phyloP scores from a whole-genome alignment of 768 basidiomycete genomes.

The Pseudohyphozyma bogoriensis region DNA sequence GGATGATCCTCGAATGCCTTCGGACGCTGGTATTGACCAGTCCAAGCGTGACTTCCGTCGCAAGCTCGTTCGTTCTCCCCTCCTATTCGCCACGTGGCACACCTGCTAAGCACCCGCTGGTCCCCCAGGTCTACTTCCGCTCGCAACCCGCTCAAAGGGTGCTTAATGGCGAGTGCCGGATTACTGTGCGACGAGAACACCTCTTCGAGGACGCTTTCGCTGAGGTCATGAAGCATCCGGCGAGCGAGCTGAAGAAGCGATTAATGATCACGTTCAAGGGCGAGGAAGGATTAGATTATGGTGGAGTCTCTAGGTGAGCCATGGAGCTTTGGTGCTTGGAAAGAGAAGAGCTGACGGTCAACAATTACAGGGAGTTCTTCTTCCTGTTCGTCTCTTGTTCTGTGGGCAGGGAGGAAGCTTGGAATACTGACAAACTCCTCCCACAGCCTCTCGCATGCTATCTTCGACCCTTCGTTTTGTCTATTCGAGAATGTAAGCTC shows the following conservation, averaged over 20 bases:
- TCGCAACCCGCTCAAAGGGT: slow-evolving; percentile 95
- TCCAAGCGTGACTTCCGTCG: slow-evolving; percentile 98
- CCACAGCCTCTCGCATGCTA: slow-evolving; percentile 97
- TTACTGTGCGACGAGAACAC: slow-evolving; percentile 91
- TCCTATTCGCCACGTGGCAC: too few relatives aligned
- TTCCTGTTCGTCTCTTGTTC: too few relatives aligned
- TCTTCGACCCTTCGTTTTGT: slow-evolving; percentile 51
- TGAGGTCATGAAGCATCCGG: slow-evolving; percentile 96
- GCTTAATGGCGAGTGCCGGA: slow-evolving; percentile 94
- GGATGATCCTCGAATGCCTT: slow-evolving; percentile 95
- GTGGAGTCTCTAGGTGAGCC: slow-evolving; percentile 62
- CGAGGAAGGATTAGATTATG: slow-evolving; percentile 97
- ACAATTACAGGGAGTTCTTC: slow-evolving; percentile 77
- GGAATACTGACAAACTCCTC: too few relatives aligned
- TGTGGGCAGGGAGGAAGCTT: too few relatives aligned
- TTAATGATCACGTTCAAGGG: slow-evolving; percentile 84
- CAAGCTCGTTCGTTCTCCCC: slow-evolving; percentile 51
- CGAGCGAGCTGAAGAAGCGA: slow-evolving; percentile 92
- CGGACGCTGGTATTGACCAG: slow-evolving; percentile 94
- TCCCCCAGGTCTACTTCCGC: slow-evolving; percentile 75
- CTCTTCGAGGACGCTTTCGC: slow-evolving; percentile 99
- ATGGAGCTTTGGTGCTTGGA: too few relatives aligned
- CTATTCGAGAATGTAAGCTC: slow-evolving; percentile 23
- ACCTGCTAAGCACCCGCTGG: too few relatives aligned
- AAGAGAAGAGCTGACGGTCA: background rate